Conservation (phyloP, 1,284 basidiomycete species). For the Fomes fomentarius region DNA sequence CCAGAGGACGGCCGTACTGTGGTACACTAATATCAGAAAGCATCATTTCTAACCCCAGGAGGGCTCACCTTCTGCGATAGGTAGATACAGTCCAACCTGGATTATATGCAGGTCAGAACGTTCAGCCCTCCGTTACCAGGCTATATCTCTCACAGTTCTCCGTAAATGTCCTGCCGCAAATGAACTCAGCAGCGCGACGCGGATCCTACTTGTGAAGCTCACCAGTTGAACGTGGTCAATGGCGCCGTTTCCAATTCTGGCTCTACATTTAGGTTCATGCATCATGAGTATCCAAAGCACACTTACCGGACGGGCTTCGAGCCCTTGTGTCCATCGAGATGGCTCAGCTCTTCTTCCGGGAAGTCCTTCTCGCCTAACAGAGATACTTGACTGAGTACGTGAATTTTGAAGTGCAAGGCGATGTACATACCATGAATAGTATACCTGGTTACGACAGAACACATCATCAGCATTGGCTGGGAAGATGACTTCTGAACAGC, state of each 20-base stretch:
- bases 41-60: background rate
- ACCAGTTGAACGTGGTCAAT: conserved; percentile 89
- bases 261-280: too few species aligned
- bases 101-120: background rate
- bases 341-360: conserved; percentile 80
- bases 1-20: conserved; percentile 52
- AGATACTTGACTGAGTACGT: background rate
- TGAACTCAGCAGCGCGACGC: too few species aligned
- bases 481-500: too few species aligned
- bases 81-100: conserved; percentile 92
- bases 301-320: conserved; percentile 76
- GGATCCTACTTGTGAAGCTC: conserved; percentile 25
- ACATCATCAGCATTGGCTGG: too few species aligned
- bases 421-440: conserved; percentile 74
- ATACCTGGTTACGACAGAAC: too few species aligned
- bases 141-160: conserved; percentile 72
- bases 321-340: conserved; percentile 87
- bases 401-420: background rate
- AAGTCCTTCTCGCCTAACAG: conserved; percentile 77
- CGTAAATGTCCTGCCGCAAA: conserved; percentile 82
- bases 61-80: conserved; percentile 81
- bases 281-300: background rate
- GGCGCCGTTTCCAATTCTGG: conserved; percentile 88
- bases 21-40: background rate
- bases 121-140: background rate